Evolutionary conservation across 768 basidiomycete species (phyloP), one percentile per base, ranked within the genome.

Genomic region (Boletus tomentosulus): DNA sequence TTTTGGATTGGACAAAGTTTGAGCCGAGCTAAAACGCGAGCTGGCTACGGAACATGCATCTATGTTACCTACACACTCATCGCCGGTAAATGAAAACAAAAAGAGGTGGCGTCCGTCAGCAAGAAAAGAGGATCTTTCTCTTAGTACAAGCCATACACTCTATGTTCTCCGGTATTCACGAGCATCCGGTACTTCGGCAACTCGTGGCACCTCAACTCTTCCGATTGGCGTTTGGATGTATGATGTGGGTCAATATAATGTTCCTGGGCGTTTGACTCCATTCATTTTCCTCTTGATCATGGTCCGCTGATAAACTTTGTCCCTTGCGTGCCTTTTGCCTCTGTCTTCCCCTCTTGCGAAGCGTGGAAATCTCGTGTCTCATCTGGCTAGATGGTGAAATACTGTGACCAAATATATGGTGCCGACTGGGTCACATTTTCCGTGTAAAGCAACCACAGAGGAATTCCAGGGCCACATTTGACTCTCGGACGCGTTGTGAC

Each of bases 11-110:
- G 19, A 19, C 19, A 19, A 19, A 19, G 19, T 19, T n/a, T 19
- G 19, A 19, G 1, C 19, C 19, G 19, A 19, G 19, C 19, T 19
- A 7, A 35, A 38, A 11, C 37, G 48, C 27, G 25, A 55, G 31
- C 41, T 38, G n/a, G 16, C 38, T 35, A 41, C 48, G 49, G 47
- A 49, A 44, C 44, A 50, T 19, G 15, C 19, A 11, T 31, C 6
- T 28, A 45, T 25, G 30, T 34, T 28, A 43, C 33, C 16, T 34
- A 22, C 5, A 7, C 13, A 19, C 13, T 34, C 13, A 34, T 22
- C 30, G 6, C 6, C 22, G 27, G 43, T 24, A 6, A 0, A 12
- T 7, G 12, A 51, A 45, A 27, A 63, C 54, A 63, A 58, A 38
- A 42, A 22, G 22, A 41, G 11, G 39, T 41, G 10, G 22, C 6